Evolutionary conservation across 2,329 filamentous ascomycete genomes (phyloP), one percentile per base, ranked within the genome.

Genomic region (Diaporthe vexans): DNA sequence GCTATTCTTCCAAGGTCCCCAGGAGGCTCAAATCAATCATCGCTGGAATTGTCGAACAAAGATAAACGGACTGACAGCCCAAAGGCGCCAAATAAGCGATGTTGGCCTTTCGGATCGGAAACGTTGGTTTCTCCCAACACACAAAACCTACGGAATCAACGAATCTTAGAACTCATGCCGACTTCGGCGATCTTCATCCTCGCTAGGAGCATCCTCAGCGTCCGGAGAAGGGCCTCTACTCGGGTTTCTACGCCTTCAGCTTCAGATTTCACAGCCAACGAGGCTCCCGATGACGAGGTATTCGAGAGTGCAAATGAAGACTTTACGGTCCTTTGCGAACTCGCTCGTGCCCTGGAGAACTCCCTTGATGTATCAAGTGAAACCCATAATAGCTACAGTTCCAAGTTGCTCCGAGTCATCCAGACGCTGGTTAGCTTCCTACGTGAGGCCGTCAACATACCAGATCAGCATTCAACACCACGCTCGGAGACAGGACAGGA

Each of bases 141-240:
- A 8, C 24, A 46, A 13, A 5, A 29, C 17, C 46, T 48, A 19
- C 40, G 40, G 21, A 26, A 10, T 15, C 59, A 63, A 26, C 40
- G 59, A 46, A 4, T 48, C 40, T 15, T 63, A 15, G 59, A 63
- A 17, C 24, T 63, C 26, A 15, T 63, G 24, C 59, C 59, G 26
- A 33, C 59, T n/a, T 63, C 59, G 21, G 59, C 59, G 3, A 63
- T 63, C 5, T 63, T 63, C 40, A 63, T 63, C 40, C 59, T 63
- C n/a, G 59, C 59, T 24, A n/a, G 59, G 7, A 48, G n/a, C 24
- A 63, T 63, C 3, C 59, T 63, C 17, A 17, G 59, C 5, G 33
- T 48, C 4, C 24, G 21, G 21, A 11, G 9, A 26, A 33, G 33
- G 10, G 17, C 40, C 10, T 24, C 59, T 48, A 40, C n/a, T 19